A percentile compares a stretch with the other conserved stretches of the same genome.
These are phyloP conservation scores for Gryganskiella cystojenkinii DNA, from an alignment of 192 early-diverging fungal species.

Conservation along the genomic window DNA sequence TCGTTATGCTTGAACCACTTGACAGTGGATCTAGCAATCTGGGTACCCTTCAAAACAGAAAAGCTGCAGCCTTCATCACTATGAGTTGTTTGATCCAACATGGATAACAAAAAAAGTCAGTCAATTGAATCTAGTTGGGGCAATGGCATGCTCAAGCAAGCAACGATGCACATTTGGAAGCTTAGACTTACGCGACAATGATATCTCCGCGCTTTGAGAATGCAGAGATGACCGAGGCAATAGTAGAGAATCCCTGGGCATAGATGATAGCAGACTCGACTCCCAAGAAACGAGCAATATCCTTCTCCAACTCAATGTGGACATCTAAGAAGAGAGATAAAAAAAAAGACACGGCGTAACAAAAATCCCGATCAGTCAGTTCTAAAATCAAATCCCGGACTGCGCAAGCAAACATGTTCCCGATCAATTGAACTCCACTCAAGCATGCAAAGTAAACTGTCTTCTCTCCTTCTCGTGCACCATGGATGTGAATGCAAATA, in stretches of 20 bases:
- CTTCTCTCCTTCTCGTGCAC: too few species aligned
- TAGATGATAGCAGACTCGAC: slow-evolving; percentile 91
- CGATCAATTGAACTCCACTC: too few species aligned
- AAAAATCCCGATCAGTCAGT: too few species aligned
- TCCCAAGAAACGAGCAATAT: slow-evolving; percentile 87
- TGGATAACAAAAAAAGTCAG: slow-evolving; percentile 3
- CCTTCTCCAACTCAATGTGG: slow-evolving; percentile 92
- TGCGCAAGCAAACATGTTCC: too few species aligned
- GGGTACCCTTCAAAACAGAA: slow-evolving; percentile 89
- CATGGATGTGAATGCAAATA: not conserved
- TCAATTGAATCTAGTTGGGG: too few species aligned
- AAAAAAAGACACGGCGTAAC: too few species aligned
- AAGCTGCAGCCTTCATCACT: slow-evolving; percentile 93
- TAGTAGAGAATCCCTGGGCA: slow-evolving; percentile 94
- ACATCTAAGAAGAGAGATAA: slow-evolving; percentile 79
- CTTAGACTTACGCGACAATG: slow-evolving; percentile 82
- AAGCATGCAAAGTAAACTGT: too few species aligned
- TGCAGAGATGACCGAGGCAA: slow-evolving; percentile 92
- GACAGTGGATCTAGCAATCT: slow-evolving; percentile 90
- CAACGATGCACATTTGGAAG: not conserved
- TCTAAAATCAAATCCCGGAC: too few species aligned
- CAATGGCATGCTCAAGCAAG: not conserved
- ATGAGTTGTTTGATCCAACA: slow-evolving; percentile 9
- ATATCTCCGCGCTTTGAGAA: slow-evolving; percentile 97
- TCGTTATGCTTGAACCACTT: slow-evolving; percentile 97